Evolutionary conservation across 1,284 basidiomycete genomes (phyloP).

Genomic region (Caloboletus firmus): DNA sequence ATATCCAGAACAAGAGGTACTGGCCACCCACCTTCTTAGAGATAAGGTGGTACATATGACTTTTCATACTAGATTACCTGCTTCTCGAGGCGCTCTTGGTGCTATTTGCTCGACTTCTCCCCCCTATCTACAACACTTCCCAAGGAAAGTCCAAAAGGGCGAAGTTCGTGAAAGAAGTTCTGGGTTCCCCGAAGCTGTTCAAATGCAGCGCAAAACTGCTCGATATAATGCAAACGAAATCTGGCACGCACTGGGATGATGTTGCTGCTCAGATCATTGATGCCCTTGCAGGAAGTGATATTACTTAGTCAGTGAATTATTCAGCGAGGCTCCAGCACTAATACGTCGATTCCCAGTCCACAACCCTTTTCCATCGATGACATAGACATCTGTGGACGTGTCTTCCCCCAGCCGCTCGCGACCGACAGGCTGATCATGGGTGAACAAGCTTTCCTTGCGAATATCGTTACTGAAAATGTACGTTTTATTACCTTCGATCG

Average conservation of each 20-base stretch:
- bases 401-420: conserved; percentile 36
- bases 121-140: conserved; percentile 39
- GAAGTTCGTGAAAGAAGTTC: conserved; percentile 53
- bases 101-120: conserved; percentile 55
- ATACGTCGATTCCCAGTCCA: conserved; percentile 41
- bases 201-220: conserved; percentile 41
- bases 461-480: conserved; percentile 38
- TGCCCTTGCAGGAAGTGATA: conserved; percentile 45
- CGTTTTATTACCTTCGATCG: conserved; percentile 2
- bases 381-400: conserved; percentile 41
- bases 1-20: conserved; percentile 37
- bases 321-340: not conserved
- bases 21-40: not conserved
- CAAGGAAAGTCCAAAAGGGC: conserved; percentile 40
- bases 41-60: conserved; percentile 2
- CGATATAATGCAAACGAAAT: conserved; percentile 43
- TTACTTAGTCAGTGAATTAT: conserved; percentile 46
- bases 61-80: conserved; percentile 47
- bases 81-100: conserved; percentile 56
- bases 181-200: conserved; percentile 38
- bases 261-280: conserved; percentile 49
- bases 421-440: conserved; percentile 54
- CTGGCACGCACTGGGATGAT: conserved; percentile 53
- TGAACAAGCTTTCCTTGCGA: conserved; percentile 48
- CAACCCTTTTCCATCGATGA: conserved; percentile 54